phyloP scores from a whole-genome alignment of 2,329 filamentous ascomycete species.

The Lachnellula willkommii region DNA sequence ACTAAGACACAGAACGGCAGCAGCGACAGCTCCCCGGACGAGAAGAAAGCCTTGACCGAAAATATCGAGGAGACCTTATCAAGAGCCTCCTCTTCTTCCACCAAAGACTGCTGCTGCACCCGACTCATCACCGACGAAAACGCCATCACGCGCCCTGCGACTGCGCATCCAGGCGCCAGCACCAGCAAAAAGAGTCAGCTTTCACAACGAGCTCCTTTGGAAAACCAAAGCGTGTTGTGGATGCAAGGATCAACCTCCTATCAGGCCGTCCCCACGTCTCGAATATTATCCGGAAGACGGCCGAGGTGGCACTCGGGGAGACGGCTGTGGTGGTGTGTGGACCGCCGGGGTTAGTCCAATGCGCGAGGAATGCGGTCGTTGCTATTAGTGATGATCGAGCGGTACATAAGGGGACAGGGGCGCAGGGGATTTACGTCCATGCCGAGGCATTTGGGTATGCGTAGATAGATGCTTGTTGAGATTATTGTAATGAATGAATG shows the following conservation, averaged over 20 bases:
- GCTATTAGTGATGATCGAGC: constrained; percentile 58
- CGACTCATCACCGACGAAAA: constrained; percentile 42
- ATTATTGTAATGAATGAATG: background rate
- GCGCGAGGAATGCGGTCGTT: constrained; percentile 50
- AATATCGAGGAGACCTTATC: constrained; percentile 1
- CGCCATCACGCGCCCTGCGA: constrained; percentile 34
- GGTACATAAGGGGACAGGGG: constrained; percentile 62
- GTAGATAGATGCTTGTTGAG: background rate
- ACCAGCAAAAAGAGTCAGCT: constrained; percentile 21
- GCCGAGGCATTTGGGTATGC: constrained; percentile 50
- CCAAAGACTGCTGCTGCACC: constrained; percentile 45
- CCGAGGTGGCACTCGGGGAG: constrained; percentile 57
- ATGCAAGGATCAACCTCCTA: constrained; percentile 22
- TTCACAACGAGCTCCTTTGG: constrained; percentile 7
- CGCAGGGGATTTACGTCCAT: constrained; percentile 58
- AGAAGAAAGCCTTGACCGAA: constrained; percentile 20
- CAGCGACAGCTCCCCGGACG: constrained; percentile 2
- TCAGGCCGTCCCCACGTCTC: constrained; percentile 48
- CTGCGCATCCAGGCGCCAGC: constrained; percentile 27
- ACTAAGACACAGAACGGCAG: background rate
- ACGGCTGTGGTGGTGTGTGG: constrained; percentile 60
- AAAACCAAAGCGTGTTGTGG: background rate
- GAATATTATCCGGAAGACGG: constrained; percentile 46
- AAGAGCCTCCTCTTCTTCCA: constrained; percentile 11
- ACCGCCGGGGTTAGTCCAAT: constrained; percentile 47